These are phyloP conservation scores for Venturia nashicola DNA, from an alignment of 2,329 filamentous ascomycete species.

Conservation along the genomic window DNA sequence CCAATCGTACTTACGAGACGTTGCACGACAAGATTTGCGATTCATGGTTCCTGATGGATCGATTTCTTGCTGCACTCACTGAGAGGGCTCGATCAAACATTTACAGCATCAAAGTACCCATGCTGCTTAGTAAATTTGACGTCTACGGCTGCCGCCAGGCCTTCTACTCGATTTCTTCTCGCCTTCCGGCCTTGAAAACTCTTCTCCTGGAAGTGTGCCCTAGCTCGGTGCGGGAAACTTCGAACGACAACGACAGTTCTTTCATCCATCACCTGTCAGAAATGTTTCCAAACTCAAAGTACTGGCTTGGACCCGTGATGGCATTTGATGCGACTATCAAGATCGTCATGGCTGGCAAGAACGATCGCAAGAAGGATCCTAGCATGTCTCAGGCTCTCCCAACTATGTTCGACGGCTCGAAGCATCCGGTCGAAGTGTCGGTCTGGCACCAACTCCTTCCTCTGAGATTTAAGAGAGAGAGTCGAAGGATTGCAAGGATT, in stretches of 20 bases:
- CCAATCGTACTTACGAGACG: constrained; percentile 1
- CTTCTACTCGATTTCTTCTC: constrained; percentile 6
- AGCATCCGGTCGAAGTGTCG: background rate
- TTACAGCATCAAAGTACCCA: constrained; percentile 4
- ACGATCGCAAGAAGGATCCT: background rate
- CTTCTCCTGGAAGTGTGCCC: background rate
- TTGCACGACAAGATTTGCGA: constrained; percentile 4
- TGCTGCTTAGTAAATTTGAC: constrained; percentile 8
- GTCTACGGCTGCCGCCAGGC: constrained; percentile 7
- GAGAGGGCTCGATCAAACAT: background rate
- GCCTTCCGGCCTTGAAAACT: background rate
- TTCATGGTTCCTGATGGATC: constrained; percentile 9
- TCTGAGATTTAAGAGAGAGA: constrained; percentile 8
- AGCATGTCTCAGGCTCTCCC: background rate
- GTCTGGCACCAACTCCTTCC: constrained; percentile 9
- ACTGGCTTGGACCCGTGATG: constrained; percentile 8
- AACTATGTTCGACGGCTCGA: constrained; percentile 1
- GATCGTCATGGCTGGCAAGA: background rate
- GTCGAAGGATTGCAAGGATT: constrained; percentile 6
- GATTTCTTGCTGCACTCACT: background rate
- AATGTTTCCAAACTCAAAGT: background rate
- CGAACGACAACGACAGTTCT: background rate
- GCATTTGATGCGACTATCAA: constrained; percentile 1
- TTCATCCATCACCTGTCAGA: background rate
- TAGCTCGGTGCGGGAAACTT: background rate